Base-by-base conservation (phyloP, 2,329 filamentous ascomycete species). In the Paecilomyces variotii region DNA sequence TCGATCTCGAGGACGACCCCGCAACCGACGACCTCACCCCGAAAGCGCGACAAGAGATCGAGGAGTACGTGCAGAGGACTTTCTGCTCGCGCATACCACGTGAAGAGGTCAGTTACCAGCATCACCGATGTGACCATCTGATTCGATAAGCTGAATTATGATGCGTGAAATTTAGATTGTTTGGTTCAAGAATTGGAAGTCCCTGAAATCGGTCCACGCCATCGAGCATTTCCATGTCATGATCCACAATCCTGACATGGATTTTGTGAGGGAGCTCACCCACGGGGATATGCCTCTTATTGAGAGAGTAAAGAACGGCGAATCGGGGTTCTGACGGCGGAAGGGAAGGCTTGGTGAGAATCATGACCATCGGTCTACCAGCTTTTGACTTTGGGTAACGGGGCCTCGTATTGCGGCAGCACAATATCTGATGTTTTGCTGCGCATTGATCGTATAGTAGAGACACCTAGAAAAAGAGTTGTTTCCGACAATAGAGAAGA, bases 221-320 rank as follows among this genome's bases (percentile, higher is more conserved):
- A 84, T 97, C 10, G 92, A 97, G 78, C 93, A 97, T 72, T 94
- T 97, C 69, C 93, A 97, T 73, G 87, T 97, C 68, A 91, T 97
- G 91, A 78, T 97, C 57, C 89, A 87, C 71, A 81, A 90, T 65
- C 87, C 91, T 0, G 86, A 93, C 65, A 78, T 80, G 45, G 80
- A 78, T 2, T 90, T 95, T 64, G 74, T 96, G 53, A 76, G 78
- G 56, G 77, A 84, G 57, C 81, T 96, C 61, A 96, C 91, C 4
- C 78, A 84, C 39, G 87, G 86, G 11, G 91, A 96, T 75, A 78
- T 88, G 52, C 86, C 90, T 1, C 79, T 89, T 68, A 81, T 80
- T 62, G 76, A 79, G 59, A 81, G 78, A 62, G 54, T 68, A n/a
- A 61, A 61, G 24, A 55, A 32, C 28, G 26, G 39, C n/a, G 39